These are phyloP conservation scores for Dactylonectria estremocensis DNA, from an alignment of 2,329 filamentous ascomycete genomes.

Conservation along the genomic window DNA sequence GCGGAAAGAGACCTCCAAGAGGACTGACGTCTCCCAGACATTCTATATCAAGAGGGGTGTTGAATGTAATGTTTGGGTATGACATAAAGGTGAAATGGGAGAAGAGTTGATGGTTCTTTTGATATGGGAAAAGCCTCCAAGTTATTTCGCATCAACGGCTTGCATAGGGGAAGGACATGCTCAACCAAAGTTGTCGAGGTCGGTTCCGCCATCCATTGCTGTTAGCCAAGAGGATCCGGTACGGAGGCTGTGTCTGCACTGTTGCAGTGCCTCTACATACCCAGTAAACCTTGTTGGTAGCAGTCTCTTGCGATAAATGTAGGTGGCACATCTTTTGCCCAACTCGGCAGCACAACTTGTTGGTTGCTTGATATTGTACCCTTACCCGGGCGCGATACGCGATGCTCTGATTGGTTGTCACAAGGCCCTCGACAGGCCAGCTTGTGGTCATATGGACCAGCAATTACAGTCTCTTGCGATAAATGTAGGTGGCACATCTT, in stretches of 20 bases:
- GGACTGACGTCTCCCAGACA: constrained; percentile 1
- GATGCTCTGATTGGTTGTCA: no score
- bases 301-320: neutral
- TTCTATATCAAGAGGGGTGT: constrained; percentile 1
- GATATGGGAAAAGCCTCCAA: neutral
- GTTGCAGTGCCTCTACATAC: neutral
- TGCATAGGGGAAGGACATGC: neutral
- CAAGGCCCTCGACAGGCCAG: no score
- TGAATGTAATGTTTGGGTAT: neutral
- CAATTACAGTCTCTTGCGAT: neutral
- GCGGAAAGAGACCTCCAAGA: constrained; percentile 21
- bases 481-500: constrained; percentile 6
- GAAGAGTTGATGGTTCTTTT: neutral
- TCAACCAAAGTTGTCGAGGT: neutral
- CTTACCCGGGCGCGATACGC: no score
- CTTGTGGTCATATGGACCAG: no score
- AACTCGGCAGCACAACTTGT: no score
- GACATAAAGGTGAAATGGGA: neutral
- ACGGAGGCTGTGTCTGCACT: constrained; percentile 1
- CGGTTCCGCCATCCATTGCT: neutral
- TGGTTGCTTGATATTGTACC: no score
- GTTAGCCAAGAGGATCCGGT: neutral
- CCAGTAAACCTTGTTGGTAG: constrained; percentile 11
- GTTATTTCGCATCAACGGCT: constrained; percentile 2
- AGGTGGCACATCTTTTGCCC: neutral